Conservation (phyloP, 2,329 filamentous ascomycete genomes). For the Madurella mycetomatis region DNA sequence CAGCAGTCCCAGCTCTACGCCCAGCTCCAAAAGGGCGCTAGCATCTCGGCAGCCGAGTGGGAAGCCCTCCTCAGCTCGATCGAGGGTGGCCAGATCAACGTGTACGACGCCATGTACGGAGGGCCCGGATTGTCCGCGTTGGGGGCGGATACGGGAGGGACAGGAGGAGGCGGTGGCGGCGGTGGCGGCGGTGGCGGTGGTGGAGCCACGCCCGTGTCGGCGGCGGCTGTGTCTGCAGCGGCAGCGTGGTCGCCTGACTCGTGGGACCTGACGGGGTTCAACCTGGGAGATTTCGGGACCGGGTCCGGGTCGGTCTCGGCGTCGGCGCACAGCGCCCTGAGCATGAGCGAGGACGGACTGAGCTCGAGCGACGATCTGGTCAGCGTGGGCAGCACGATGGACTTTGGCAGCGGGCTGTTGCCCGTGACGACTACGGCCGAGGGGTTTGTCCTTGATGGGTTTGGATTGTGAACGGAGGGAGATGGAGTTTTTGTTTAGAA, state of each 20-base stretch:
- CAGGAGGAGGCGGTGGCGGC: too few relatives aligned
- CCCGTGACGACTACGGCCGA: slow-evolving; percentile 13
- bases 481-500: background rate
- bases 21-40: slow-evolving; percentile 36
- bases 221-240: slow-evolving; percentile 28
- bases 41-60: slow-evolving; percentile 68
- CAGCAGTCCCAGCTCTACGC: slow-evolving; percentile 34
- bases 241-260: slow-evolving; percentile 47
- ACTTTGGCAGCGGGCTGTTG: slow-evolving; percentile 30
- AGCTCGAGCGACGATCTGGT: slow-evolving; percentile 51
- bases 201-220: too few relatives aligned
- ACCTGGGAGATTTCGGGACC: slow-evolving; percentile 44
- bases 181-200: too few relatives aligned
- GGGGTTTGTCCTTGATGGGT: slow-evolving; percentile 36
- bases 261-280: slow-evolving; percentile 52
- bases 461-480: slow-evolving; percentile 27
- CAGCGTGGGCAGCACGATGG: slow-evolving; percentile 43
- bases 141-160: slow-evolving; percentile 24
- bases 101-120: slow-evolving; percentile 80
- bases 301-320: slow-evolving; percentile 30
- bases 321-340: slow-evolving; percentile 50
- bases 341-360: slow-evolving; percentile 55
- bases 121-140: slow-evolving; percentile 48
- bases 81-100: slow-evolving; percentile 73
- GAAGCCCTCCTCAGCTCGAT: slow-evolving; percentile 75